Conservation (phyloP, 1,284 basidiomycete species). For the Microbotryum saponariae region DNA sequence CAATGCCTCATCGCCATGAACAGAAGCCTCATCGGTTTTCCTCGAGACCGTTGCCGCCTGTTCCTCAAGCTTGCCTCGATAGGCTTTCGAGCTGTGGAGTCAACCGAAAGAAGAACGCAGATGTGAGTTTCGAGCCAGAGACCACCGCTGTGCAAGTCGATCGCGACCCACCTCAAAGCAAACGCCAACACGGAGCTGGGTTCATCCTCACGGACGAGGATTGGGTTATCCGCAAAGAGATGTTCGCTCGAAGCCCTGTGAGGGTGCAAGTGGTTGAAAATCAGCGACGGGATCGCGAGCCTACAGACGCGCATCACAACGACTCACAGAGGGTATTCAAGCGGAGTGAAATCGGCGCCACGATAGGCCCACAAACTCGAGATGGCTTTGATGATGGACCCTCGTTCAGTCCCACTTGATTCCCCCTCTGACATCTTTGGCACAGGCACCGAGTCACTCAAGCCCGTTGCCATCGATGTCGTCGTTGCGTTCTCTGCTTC, state of each 20-base stretch:
- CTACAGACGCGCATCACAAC: neutral
- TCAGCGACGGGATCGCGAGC: neutral
- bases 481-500: neutral
- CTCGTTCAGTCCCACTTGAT: slow-evolving; percentile 53
- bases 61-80: slow-evolving; percentile 59
- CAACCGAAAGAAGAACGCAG: slow-evolving; percentile 1
- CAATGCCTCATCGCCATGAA: too few relatives aligned
- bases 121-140: neutral
- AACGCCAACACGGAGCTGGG: slow-evolving; percentile 97
- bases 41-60: slow-evolving; percentile 64
- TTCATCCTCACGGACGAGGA: slow-evolving; percentile 94
- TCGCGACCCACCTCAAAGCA: slow-evolving; percentile 63
- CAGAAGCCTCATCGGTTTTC: slow-evolving; percentile 35
- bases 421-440: slow-evolving; percentile 44
- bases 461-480: slow-evolving; percentile 4
- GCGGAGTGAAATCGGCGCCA: slow-evolving; percentile 48
- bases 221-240: slow-evolving; percentile 88
- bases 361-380: slow-evolving; percentile 70
- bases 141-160: neutral
- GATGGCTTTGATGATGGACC: slow-evolving; percentile 75
- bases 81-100: slow-evolving; percentile 64
- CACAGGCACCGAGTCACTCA: too few relatives aligned
- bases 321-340: slow-evolving; percentile 51
- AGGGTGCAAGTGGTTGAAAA: neutral
- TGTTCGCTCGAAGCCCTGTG: slow-evolving; percentile 55